Evolutionary conservation across 2,329 filamentous ascomycete species (phyloP), one percentile per base, ranked within the genome.

Genomic region (Talaromyces sp.): DNA sequence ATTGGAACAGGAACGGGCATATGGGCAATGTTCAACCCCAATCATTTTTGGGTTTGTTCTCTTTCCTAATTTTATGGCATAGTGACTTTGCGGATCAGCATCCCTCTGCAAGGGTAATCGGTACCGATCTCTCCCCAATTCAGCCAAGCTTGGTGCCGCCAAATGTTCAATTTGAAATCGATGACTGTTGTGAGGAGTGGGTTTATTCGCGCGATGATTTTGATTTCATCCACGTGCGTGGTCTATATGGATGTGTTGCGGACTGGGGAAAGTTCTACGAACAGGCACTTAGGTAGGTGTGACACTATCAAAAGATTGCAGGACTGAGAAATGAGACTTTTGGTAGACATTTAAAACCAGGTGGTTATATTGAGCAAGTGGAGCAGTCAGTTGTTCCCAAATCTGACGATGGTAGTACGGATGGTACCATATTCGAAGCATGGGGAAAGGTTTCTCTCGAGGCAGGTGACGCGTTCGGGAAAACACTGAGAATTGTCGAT

Each of bases 221-320:
- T 57, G 67, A 69, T 56, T 68, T 65, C 44, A 67, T 70, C 44
- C 66, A 68, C 44, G 61, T 55, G 30, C 67, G 68, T 36, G 56
- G 63, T 34, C 60, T 67, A 10, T 50, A 57, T 40, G 63, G 63
- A 33, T 60, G 56, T 56, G 47, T 63, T 14, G 55, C 44, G 12
- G 60, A 61, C 18, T 61, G 60, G 54, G 34, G 28, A 12, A 28
- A 54, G 18, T 61, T 61, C 18, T 57, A 57, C 28, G 28, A 42
- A 54, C 30, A 33, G 27, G 54, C 23, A 31, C 51, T 53, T 18
- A 61, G 30, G 60, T 61, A 54, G 7, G 44, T 50, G 44, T 50
- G 44, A 10, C 18, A 33, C 31, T 33, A 54, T 54, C 5, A 30
- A 54, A 28, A n/a, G 1, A 54, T 54, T n/a, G 14, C n/a, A 36